Percentiles rank a stretch among this genome's conserved stretches.
Evolutionary conservation across 2,329 filamentous ascomycete genomes (phyloP).

Genomic region (Colletotrichum lindemuthianum): DNA sequence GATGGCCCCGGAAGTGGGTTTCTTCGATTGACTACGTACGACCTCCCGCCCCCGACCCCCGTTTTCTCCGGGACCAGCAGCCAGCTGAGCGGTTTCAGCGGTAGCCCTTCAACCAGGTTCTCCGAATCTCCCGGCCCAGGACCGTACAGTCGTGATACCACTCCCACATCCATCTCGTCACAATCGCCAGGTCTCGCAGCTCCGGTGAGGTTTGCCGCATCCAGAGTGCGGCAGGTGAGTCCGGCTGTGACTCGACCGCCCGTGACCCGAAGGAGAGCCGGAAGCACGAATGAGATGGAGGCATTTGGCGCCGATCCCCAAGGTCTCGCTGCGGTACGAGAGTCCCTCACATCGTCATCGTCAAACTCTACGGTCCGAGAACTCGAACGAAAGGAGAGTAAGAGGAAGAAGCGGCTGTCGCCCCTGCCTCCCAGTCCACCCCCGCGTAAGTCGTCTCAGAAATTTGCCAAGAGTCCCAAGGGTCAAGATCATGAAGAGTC

Average conservation of each 20-base stretch:
- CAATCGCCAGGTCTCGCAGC: conserved; percentile 73
- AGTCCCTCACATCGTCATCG: conserved; percentile 77
- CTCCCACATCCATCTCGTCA: conserved; percentile 81
- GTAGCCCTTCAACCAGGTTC: conserved; percentile 79
- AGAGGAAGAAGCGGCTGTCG: conserved; percentile 56
- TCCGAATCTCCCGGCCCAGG: conserved; percentile 77
- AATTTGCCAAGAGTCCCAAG: conserved; percentile 52
- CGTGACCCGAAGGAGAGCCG: conserved; percentile 66
- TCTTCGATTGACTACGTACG: conserved; percentile 68
- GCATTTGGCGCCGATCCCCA: conserved; percentile 59
- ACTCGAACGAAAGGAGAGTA: conserved; percentile 53
- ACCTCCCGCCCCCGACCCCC: conserved; percentile 74
- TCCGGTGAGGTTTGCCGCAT: conserved; percentile 55
- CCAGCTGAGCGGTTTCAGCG: conserved; percentile 68
- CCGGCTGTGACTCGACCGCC: conserved; percentile 67
- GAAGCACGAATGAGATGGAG: conserved; percentile 64
- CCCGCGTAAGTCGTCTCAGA: conserved; percentile 69
- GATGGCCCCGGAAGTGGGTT: conserved; percentile 54
- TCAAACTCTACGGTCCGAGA: conserved; percentile 74
- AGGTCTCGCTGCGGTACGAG: conserved; percentile 72
- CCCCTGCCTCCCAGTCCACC: conserved; percentile 68
- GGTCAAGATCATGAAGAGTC: conserved; percentile 49
- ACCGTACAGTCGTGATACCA: conserved; percentile 79
- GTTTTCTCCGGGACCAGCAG: conserved; percentile 68
- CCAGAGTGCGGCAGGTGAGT: conserved; percentile 64